phyloP scores from a whole-genome alignment of 139 green algal species.

The Coccomyxa sp. region DNA sequence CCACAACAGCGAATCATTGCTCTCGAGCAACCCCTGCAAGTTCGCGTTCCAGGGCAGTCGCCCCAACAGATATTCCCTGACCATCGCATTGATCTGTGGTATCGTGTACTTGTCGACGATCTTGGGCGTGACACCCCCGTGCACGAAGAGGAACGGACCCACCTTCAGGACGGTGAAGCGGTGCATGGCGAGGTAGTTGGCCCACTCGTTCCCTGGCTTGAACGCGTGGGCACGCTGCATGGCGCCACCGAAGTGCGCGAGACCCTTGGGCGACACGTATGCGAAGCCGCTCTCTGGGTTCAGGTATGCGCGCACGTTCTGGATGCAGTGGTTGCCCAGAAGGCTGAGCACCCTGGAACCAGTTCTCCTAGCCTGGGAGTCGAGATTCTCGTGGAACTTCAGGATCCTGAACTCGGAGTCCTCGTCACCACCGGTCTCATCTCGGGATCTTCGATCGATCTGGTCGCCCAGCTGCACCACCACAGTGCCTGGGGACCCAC shows the following conservation, averaged over 20 bases:
- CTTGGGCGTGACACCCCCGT: neutral
- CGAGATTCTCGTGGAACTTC: neutral
- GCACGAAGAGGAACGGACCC: neutral
- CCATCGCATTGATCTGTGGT: neutral
- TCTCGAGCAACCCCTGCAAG: neutral
- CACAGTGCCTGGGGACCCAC: neutral
- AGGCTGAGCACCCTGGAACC: neutral
- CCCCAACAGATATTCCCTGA: neutral
- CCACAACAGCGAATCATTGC: neutral
- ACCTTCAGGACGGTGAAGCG: neutral
- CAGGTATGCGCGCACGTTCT: neutral
- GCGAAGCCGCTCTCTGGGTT: neutral
- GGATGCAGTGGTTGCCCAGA: neutral
- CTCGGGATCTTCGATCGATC: neutral
- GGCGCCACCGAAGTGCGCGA: neutral
- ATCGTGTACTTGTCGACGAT: constrained; percentile 1
- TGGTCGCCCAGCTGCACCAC: neutral
- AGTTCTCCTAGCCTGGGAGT: neutral
- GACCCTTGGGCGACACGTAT: neutral
- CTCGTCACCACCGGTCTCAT: neutral
- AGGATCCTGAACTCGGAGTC: neutral
- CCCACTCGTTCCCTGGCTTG: neutral
- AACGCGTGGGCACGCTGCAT: neutral
- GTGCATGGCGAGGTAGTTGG: neutral
- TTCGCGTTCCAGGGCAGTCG: neutral